Percentiles rank a stretch among this genome's conserved stretches.
These are phyloP conservation scores for Eremothecium gossypii DNA, from an alignment of 1,139 yeast genomes.

Conservation along the genomic window DNA sequence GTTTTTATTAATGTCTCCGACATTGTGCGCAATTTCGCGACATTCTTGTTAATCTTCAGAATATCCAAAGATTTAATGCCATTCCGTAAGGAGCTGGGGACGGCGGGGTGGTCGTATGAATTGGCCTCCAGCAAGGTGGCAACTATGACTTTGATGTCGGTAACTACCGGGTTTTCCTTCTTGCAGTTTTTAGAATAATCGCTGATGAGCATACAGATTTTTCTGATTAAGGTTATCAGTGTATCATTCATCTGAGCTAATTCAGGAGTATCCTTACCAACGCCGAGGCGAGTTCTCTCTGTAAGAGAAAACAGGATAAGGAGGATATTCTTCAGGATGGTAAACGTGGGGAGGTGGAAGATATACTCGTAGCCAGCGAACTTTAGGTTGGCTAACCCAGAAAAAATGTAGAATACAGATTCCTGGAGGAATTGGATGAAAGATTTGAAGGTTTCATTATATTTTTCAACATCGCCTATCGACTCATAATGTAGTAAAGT, in stretches of 20 bases:
- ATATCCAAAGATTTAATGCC: slow-evolving; percentile 15
- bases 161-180: slow-evolving; percentile 15
- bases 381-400: slow-evolving; percentile 25
- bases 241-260: slow-evolving; percentile 10
- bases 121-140: slow-evolving; percentile 4
- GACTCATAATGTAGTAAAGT: slow-evolving; percentile 21
- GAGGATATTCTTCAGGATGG: slow-evolving; percentile 16
- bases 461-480: slow-evolving; percentile 15
- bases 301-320: slow-evolving; percentile 21
- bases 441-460: slow-evolving; percentile 15
- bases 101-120: neutral
- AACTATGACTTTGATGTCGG: slow-evolving; percentile 9
- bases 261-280: slow-evolving; percentile 6
- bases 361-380: slow-evolving; percentile 27
- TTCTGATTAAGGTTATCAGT: slow-evolving; percentile 16
- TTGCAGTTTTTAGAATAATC: slow-evolving; percentile 28
- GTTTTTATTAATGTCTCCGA: slow-evolving; percentile 27
- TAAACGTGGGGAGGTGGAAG: slow-evolving; percentile 21
- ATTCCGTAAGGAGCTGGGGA: slow-evolving; percentile 7
- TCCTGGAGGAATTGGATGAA: slow-evolving; percentile 22
- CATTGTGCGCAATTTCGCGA: slow-evolving; percentile 17
- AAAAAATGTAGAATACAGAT: slow-evolving; percentile 25
- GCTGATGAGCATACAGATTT: slow-evolving; percentile 22
- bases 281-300: slow-evolving; percentile 8
- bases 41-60: slow-evolving; percentile 12